Percentiles rank a stretch among this genome's conserved stretches.
Conservation (phyloP, 2,329 filamentous ascomycete species). For the Xylaria multiplex region DNA sequence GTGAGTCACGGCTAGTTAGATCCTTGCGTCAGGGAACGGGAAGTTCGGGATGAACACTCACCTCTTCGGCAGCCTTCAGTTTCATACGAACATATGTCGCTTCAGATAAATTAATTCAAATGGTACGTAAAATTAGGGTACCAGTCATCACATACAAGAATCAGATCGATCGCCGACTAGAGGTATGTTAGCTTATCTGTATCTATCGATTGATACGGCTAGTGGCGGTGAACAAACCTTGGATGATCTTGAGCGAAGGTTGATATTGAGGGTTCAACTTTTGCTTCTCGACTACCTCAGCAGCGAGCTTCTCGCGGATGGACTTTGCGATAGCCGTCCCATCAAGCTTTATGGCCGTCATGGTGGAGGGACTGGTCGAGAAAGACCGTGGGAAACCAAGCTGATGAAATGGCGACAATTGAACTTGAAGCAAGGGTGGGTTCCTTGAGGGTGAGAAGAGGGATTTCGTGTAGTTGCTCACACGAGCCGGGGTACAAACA, state of each 20-base stretch:
- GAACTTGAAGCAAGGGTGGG: slow-evolving; percentile 23
- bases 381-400: slow-evolving; percentile 48
- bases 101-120: slow-evolving; percentile 55
- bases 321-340: slow-evolving; percentile 93
- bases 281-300: slow-evolving; percentile 84
- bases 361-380: slow-evolving; percentile 66
- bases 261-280: slow-evolving; percentile 85
- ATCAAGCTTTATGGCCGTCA: slow-evolving; percentile 93
- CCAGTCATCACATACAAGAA: slow-evolving; percentile 71
- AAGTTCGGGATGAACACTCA: slow-evolving; percentile 52
- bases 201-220: slow-evolving; percentile 29
- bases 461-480: slow-evolving; percentile 26
- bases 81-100: slow-evolving; percentile 99
- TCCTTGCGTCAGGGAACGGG: slow-evolving; percentile 1
- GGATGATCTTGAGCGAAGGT: slow-evolving; percentile 92
- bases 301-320: slow-evolving; percentile 84
- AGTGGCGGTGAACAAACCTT: slow-evolving; percentile 68
- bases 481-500: slow-evolving; percentile 21
- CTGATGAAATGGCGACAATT: slow-evolving; percentile 32
- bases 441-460: slow-evolving; percentile 19
- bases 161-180: slow-evolving; percentile 91
- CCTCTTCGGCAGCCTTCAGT: slow-evolving; percentile 93
- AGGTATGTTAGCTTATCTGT: slow-evolving; percentile 30
- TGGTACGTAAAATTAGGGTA: slow-evolving; percentile 29
- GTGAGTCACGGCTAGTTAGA: slow-evolving; percentile 39